Evolutionary conservation across 2,329 filamentous ascomycete species (phyloP).

Genomic region (Biscogniauxia sp.): DNA sequence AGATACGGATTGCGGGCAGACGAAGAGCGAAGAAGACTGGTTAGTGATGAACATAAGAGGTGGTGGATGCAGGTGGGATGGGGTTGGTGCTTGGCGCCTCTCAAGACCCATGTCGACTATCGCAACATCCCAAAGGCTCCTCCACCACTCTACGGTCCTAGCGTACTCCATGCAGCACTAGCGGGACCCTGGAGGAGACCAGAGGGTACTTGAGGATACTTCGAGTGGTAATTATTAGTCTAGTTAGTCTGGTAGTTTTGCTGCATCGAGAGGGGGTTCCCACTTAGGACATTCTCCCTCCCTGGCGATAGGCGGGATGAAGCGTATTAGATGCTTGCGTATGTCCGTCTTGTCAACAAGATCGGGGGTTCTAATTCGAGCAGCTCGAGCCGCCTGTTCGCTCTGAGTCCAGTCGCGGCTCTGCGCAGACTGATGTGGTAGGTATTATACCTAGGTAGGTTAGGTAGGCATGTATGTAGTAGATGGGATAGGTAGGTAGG

Average conservation of each 20-base stretch:
- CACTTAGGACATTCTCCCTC: slow-evolving; percentile 9
- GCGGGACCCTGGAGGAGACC: slow-evolving; percentile 21
- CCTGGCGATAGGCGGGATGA: slow-evolving; percentile 3
- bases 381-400: background rate
- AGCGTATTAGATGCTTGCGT: background rate
- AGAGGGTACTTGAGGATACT: slow-evolving; percentile 26
- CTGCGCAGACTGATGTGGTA: background rate
- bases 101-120: slow-evolving; percentile 25
- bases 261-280: slow-evolving; percentile 8
- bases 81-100: slow-evolving; percentile 29
- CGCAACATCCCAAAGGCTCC: slow-evolving; percentile 22
- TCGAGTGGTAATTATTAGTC: slow-evolving; percentile 12
- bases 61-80: slow-evolving; percentile 25
- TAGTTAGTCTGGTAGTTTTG: slow-evolving; percentile 10
- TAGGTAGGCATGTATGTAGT: too few relatives aligned
- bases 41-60: slow-evolving; percentile 11
- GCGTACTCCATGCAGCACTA: slow-evolving; percentile 23
- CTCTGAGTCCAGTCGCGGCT: background rate
- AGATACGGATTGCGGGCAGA: background rate
- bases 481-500: too few relatives aligned
- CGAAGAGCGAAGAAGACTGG: slow-evolving; percentile 3
- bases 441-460: too few relatives aligned
- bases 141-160: slow-evolving; percentile 26
- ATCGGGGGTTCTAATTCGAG: background rate
- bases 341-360: background rate